Base-by-base conservation (phyloP, 169 alveolate genomes). In the Blepharisma undulans region DNA sequence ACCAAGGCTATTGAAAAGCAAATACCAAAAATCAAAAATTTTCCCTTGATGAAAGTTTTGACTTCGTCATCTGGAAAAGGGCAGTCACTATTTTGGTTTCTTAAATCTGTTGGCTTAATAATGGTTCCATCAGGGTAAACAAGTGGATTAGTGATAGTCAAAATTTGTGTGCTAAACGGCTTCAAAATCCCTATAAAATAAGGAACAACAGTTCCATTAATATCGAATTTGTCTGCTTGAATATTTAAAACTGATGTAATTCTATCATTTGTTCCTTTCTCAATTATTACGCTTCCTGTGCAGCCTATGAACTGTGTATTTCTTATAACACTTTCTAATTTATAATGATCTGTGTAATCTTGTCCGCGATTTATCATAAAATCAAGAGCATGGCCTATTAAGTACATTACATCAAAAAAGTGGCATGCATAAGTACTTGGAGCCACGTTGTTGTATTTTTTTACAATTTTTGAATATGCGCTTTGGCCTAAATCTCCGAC, bases 31-130 rank as follows among this genome's bases (percentile, higher is more conserved):
- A 76, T 12, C 16, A 18, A 21, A 76, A 18, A 18, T 12, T 16
- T 18, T 18, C 84, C 29, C 25, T 76, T 76, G 16, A 25, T 12
- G 22, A 18, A 18, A 18, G 16, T 76, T 12, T 48, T 59, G 10
- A n/a, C 84, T 76, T 76, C 84, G 18, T 29, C 16, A 25, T 76
- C 84, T 76, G 18, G 34, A 76, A 76, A 76, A 76, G 84, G 84
- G 22, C 84, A 76, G 16, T 16, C 18, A 16, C 18, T 21, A 12
- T 29, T 29, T 21, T 76, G 34, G 33, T 21, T 12, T 16, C 84
- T 16, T 18, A 18, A 18, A 32, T 76, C 29, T 16, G 84, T 21
- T 21, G 84, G 84, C 27, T 21, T 29, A 76, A 12, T n/a, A 25
- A 32, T 76, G 16, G 12, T 12, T 25, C 29, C 33, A 18, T 16